Evolutionary conservation across 805 yeast species (phyloP).

Genomic region (Saccharomycopsis malanga): DNA sequence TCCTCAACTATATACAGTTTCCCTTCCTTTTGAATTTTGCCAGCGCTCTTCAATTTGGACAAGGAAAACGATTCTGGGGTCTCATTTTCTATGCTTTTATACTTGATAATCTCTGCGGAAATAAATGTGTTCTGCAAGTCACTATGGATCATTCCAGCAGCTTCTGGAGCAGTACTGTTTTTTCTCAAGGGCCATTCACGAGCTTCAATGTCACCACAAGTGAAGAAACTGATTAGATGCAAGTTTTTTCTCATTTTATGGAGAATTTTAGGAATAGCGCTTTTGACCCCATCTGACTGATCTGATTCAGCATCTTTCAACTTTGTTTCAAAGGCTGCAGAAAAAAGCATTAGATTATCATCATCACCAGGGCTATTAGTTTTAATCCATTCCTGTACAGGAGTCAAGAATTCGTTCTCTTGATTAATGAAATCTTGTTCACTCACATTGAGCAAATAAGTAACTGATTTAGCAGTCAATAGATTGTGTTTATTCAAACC

Average conservation of each 20-base stretch:
- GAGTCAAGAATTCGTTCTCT: conserved; percentile 42
- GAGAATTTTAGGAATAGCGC: conserved; percentile 56
- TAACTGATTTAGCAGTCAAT: conserved; percentile 84
- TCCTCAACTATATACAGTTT: conserved; percentile 75
- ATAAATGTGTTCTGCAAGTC: conserved; percentile 78
- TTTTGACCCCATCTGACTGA: conserved; percentile 18
- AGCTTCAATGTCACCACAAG: conserved; percentile 81
- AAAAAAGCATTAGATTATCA: conserved; percentile 62
- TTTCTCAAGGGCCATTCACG: conserved; percentile 83
- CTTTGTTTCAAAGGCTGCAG: conserved; percentile 44
- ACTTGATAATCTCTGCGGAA: conserved; percentile 56
- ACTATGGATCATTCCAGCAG: conserved; percentile 85
- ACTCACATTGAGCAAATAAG: conserved; percentile 66
- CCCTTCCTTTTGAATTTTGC: conserved; percentile 61
- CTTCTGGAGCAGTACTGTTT: conserved; percentile 76
- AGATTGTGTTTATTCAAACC: conserved; percentile 65
- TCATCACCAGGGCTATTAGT: conserved; percentile 34
- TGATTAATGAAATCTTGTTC: conserved; percentile 56
- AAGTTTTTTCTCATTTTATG: conserved; percentile 58
- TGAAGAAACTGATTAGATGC: conserved; percentile 73
- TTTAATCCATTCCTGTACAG: conserved; percentile 59
- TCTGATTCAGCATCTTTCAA: conserved; percentile 25
- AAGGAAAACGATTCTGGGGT: conserved; percentile 42
- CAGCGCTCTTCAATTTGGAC: conserved; percentile 44
- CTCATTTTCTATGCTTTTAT: conserved; percentile 9